Evolutionary conservation across 75 land plant species (phyloP), one percentile per base, ranked within the genome.

Genomic region (Larix kaempferi): DNA sequence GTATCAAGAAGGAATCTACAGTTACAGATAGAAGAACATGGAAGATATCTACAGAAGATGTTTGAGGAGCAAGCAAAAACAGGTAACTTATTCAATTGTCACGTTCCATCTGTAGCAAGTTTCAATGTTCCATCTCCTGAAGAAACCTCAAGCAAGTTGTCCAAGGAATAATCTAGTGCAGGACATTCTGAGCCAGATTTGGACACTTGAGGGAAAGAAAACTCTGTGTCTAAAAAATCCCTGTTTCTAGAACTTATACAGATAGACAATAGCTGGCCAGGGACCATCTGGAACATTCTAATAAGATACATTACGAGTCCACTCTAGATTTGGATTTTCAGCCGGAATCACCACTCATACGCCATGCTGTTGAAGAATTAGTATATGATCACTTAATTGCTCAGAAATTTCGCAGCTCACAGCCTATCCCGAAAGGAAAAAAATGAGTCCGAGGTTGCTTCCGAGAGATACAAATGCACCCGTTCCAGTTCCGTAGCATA

Each of bases 21-120:
- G 77, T 72, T 90, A 67, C 78, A 93, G 73, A 91, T 95, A 57
- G 98, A 95, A 83, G 98, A 95, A 74, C 98, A 95, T 76, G 94
- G 98, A 58, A 89, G 85, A 74, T 89, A 88, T 74, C 89, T 95
- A 6, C 95, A 95, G 73, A 85, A 87, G 86, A 95, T 95, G 83
- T 89, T 95, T 59, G 98, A 95, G 80, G 89, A 90, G 80, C 92
- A 90, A 76, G 75, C 74, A 77, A 90, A 84, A 39, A 60, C 88
- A 10, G 81, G 86, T 17, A 65, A 35, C 4, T 33, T 39, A 29
- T 85, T 85, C 39, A 80, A 59, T 76, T 75, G 66, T 59, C 82
- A 81, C 37, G 52, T 37, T 14, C 63, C 88, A 22, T 78, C 81
- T 4, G 13, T 73, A 10, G 5, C 54, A n/a, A 81, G 37, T 64